Evolutionary conservation across 768 basidiomycete genomes (phyloP).

Genomic region (Heimioporus sp.): DNA sequence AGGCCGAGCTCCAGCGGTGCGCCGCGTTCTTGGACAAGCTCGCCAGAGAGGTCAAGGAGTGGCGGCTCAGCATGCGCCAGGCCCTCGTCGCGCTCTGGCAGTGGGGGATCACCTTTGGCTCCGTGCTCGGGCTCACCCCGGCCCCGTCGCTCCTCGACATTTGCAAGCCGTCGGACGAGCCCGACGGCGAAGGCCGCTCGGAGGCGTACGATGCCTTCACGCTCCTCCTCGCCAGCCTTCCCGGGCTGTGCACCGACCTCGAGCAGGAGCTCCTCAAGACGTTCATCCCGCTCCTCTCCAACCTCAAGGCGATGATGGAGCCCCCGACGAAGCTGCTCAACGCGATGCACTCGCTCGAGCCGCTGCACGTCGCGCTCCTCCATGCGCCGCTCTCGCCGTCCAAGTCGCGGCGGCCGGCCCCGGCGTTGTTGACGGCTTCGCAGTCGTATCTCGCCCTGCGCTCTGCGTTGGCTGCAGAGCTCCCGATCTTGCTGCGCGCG

Average conservation of each 20-base stretch:
- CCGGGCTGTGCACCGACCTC: constrained; percentile 51
- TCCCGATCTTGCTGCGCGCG: constrained; percentile 60
- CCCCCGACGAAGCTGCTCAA: constrained; percentile 65
- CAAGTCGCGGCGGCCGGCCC: constrained; percentile 55
- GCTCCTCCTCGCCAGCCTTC: constrained; percentile 52
- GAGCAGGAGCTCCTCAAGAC: constrained; percentile 51
- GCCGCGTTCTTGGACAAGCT: constrained; percentile 61
- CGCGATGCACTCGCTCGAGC: constrained; percentile 72
- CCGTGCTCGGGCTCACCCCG: constrained; percentile 59
- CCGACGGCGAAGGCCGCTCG: constrained; percentile 29
- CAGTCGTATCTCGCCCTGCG: constrained; percentile 76
- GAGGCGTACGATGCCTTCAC: constrained; percentile 77
- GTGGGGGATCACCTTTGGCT: constrained; percentile 68
- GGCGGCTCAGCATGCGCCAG: constrained; percentile 53
- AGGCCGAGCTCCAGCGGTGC: constrained; percentile 53
- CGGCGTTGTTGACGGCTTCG: constrained; percentile 67
- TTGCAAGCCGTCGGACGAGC: constrained; percentile 8
- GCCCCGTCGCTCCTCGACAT: constrained; percentile 28
- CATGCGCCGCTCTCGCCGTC: constrained; percentile 61
- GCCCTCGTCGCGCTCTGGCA: constrained; percentile 48
- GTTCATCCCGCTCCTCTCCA: constrained; percentile 56
- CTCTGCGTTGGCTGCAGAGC: constrained; percentile 66
- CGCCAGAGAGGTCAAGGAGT: constrained; percentile 60
- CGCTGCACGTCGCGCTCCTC: constrained; percentile 67
- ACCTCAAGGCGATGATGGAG: constrained; percentile 56